Conservation (phyloP, 208 protist genomes). For the Crithidia fasciculata region DNA sequence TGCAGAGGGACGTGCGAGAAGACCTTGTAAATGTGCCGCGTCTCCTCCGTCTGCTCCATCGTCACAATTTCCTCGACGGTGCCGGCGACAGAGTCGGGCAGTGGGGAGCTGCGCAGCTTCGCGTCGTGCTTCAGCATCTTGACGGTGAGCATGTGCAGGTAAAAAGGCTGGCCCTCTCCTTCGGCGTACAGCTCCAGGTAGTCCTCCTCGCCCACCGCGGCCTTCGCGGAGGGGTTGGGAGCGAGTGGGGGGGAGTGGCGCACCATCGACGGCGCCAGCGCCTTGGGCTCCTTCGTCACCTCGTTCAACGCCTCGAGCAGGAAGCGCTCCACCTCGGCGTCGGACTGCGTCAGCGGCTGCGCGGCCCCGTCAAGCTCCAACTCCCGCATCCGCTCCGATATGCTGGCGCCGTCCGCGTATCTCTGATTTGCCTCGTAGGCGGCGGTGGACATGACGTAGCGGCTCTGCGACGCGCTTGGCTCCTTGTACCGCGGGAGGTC, state of each 20-base stretch:
- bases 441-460: constrained; percentile 73
- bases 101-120: constrained; percentile 43
- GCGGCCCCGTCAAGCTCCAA: constrained; percentile 28
- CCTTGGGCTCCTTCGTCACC: constrained; percentile 53
- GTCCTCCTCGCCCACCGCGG: constrained; percentile 9
- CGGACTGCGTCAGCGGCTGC: constrained; percentile 58
- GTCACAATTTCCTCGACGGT: constrained; percentile 66
- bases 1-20: constrained; percentile 84
- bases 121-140: constrained; percentile 87
- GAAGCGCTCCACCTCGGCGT: constrained; percentile 55
- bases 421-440: constrained; percentile 59
- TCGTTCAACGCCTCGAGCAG: constrained; percentile 63
- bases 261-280: constrained; percentile 40
- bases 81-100: constrained; percentile 55
- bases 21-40: constrained; percentile 73
- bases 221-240: constrained; percentile 11
- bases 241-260: constrained; percentile 48
- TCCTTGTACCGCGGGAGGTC: constrained; percentile 58
- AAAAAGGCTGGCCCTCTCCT: constrained; percentile 76
- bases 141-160: constrained; percentile 78
- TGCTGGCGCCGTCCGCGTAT: constrained; percentile 45
- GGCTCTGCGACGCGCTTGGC: constrained; percentile 57
- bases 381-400: constrained; percentile 56
- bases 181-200: constrained; percentile 79
- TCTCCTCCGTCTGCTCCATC: constrained; percentile 75